Evolutionary conservation across 2,329 filamentous ascomycete species (phyloP).

Genomic region (Microthyrium microscopicum): DNA sequence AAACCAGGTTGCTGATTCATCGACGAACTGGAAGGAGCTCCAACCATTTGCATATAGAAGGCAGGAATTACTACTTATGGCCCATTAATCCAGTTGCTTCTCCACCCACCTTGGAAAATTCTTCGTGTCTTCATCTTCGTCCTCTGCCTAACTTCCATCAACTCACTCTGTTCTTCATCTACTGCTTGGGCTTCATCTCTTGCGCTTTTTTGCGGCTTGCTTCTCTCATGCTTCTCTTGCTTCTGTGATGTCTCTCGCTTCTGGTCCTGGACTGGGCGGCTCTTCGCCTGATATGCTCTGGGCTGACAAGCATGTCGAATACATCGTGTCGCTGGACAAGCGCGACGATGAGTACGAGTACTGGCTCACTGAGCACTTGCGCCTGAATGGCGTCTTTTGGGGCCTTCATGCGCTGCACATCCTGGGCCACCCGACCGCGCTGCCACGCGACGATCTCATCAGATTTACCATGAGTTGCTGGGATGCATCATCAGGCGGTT

Average conservation of each 20-base stretch:
- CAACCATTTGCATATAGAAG: no score
- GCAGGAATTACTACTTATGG: no score
- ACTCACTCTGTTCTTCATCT: no score
- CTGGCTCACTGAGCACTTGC: constrained; percentile 92
- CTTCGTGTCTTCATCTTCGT: no score
- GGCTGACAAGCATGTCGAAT: constrained; percentile 62
- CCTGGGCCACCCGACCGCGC: constrained; percentile 61
- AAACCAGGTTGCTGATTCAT: no score
- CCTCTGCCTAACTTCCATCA: no score
- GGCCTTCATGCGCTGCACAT: constrained; percentile 78
- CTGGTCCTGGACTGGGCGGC: neutral
- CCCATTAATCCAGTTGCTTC: no score
- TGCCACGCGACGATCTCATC: constrained; percentile 67
- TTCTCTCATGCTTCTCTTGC: no score
- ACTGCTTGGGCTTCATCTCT: no score
- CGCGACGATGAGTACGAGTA: constrained; percentile 92
- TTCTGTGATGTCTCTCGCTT: neutral
- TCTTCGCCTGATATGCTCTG: constrained; percentile 23
- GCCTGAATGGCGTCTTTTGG: constrained; percentile 94
- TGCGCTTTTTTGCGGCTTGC: no score
- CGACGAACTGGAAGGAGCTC: no score
- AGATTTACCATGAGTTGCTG: constrained; percentile 94
- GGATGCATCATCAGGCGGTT: constrained; percentile 63
- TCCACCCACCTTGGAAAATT: no score
- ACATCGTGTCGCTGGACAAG: constrained; percentile 86